phyloP scores from a whole-genome alignment of 257 asterid genomes.

The Petrea volubilis region DNA sequence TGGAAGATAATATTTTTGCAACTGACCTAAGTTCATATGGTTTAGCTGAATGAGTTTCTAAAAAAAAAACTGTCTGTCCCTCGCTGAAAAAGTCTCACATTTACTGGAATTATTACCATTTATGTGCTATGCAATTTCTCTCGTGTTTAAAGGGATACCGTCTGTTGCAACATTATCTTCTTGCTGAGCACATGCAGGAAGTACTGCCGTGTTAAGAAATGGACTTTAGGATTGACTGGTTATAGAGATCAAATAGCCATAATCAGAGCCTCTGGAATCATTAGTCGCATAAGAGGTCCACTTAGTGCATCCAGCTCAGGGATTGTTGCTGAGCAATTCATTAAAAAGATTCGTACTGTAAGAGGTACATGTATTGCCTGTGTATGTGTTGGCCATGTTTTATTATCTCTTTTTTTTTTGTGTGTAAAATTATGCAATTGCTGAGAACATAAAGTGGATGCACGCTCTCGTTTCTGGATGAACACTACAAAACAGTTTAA shows the following conservation, averaged over 20 bases:
- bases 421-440: too few relatives aligned
- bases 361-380: constrained; percentile 55
- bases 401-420: neutral
- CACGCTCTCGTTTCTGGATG: neutral
- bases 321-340: constrained; percentile 79
- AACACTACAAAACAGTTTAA: too few relatives aligned
- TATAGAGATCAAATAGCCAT: constrained; percentile 72
- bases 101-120: neutral
- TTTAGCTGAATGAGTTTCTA: constrained; percentile 10
- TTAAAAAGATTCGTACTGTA: constrained; percentile 80
- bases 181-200: constrained; percentile 48
- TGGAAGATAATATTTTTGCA: constrained; percentile 6
- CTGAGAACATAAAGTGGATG: too few relatives aligned
- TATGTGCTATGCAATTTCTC: neutral
- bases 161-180: constrained; percentile 9
- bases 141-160: constrained; percentile 2
- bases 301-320: constrained; percentile 74
- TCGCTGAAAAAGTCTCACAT: constrained; percentile 6
- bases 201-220: constrained; percentile 70
- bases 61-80: constrained; percentile 10
- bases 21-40: constrained; percentile 6
- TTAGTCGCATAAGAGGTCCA: constrained; percentile 74
- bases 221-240: constrained; percentile 93
- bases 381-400: neutral
- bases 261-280: constrained; percentile 96